Evolutionary conservation across 306 rosid species (phyloP), one percentile per base, ranked within the genome.

Genomic region (Malus orientalis): DNA sequence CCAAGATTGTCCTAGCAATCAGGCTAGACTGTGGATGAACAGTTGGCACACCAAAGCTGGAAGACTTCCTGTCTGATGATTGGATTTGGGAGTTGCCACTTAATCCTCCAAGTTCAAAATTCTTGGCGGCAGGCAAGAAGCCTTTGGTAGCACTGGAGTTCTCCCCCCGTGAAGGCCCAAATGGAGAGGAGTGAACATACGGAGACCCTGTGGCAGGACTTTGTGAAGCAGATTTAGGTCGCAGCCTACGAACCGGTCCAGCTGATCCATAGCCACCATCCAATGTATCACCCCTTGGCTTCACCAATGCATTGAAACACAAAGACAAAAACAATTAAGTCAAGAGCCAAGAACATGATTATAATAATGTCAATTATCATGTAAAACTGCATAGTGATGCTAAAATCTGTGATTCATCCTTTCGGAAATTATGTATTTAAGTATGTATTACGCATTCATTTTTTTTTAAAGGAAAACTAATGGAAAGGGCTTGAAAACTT

Each of bases 1-100:
- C 97, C 85, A 94, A 82, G 74, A 94, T 94, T 75, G 88, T 83
- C 87, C 88, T 87, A 49, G 97, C 96, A 85, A 94, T 84, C 85
- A 84, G 89, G 84, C 88, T 85, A 55, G 92, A 78, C 77, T 85
- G 92, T 77, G 82, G 87, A 83, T 83, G 96, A 55, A 87, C 90
- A 1, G 84, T 81, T 42, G 86, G 91, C 63, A 45, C 70, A 64
- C 90, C 78, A 72, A 81, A 85, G 75, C 70, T 77, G 75, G 49
- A 76, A 67, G 80, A 74, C 82, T 85, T 84, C 53, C 76, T 66
- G 51, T 81, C 81, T 45, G n/a, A 75, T 2, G 81, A 76, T 44
- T 68, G 81, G 61, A 60, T 75, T 11, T 49, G 81, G 59, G 70
- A 81, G 80, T 61, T 70, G 71, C 60, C 30, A 47, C 83, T 87